These are phyloP conservation scores for Phalaenopsis hybrid DNA, from an alignment of 116 monocot species.

Conservation along the genomic window DNA sequence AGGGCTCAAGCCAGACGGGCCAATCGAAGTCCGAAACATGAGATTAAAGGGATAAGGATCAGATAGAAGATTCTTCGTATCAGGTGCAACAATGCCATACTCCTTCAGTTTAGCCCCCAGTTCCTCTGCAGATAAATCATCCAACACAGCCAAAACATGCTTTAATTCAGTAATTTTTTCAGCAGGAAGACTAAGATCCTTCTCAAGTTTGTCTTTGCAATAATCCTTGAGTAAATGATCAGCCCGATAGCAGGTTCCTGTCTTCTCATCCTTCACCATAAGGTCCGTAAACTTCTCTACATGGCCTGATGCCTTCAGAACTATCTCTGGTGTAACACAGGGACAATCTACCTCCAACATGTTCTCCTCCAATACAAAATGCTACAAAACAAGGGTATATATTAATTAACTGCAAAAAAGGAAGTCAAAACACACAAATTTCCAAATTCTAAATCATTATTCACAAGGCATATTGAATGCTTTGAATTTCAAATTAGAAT, in stretches of 20 bases:
- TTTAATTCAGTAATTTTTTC: constrained; percentile 62
- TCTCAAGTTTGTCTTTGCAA: constrained; percentile 89
- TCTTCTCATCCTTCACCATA: constrained; percentile 94
- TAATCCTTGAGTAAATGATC: constrained; percentile 86
- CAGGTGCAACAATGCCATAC: constrained; percentile 75
- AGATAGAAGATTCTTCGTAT: constrained; percentile 76
- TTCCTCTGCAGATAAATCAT: constrained; percentile 71
- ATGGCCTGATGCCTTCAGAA: constrained; percentile 87
- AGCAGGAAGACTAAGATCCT: constrained; percentile 50
- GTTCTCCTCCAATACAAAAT: constrained; percentile 87
- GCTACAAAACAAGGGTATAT: constrained; percentile 25
- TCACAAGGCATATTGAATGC: too few species aligned
- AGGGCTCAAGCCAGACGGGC: constrained; percentile 54
- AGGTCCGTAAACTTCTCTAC: constrained; percentile 91
- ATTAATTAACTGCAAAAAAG: too few species aligned
- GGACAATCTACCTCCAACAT: constrained; percentile 93
- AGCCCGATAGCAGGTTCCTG: constrained; percentile 76
- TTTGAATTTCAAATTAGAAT: too few species aligned
- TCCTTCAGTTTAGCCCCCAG: constrained; percentile 78
- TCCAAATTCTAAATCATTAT: too few species aligned
- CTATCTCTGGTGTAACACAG: constrained; percentile 77
- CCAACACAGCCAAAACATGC: constrained; percentile 58
- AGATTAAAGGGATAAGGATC: constrained; percentile 94
- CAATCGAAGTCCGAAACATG: constrained; percentile 94
- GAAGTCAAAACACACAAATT: too few species aligned